Conservation (phyloP, 2,329 filamentous ascomycete genomes). For the Camillea tinctor region DNA sequence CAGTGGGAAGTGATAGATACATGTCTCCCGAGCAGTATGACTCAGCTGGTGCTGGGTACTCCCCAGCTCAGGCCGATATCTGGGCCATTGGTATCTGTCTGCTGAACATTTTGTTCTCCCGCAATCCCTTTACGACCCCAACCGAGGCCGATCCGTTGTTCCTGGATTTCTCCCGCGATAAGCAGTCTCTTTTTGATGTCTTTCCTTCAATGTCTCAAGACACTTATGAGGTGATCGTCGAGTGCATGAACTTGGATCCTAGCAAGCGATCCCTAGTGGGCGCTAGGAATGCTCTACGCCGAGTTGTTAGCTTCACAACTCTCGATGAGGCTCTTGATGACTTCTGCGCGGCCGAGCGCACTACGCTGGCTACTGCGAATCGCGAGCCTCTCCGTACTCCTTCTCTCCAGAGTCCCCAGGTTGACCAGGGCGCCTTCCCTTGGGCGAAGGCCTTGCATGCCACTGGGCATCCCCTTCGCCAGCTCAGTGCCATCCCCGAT, state of each 20-base stretch:
- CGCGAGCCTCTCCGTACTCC: conserved; percentile 94
- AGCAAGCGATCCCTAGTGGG: conserved; percentile 79
- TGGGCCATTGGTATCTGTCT: conserved; percentile 98
- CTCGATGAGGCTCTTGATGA: conserved; percentile 90
- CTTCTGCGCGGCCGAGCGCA: conserved; percentile 81
- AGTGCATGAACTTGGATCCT: conserved; percentile 90
- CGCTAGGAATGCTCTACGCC: conserved; percentile 74
- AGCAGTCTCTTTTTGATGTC: conserved; percentile 94
- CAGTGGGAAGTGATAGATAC: conserved; percentile 95
- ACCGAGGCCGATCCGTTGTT: conserved; percentile 90
- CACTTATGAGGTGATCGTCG: conserved; percentile 87
- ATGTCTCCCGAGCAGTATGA: conserved; percentile 99
- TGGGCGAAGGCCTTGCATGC: conserved; percentile 90
- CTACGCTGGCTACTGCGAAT: conserved; percentile 79
- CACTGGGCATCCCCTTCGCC: conserved; percentile 69
- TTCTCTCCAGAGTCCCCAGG: conserved; percentile 82
- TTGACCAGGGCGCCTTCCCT: conserved; percentile 83
- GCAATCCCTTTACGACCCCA: conserved; percentile 92
- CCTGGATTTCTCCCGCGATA: conserved; percentile 88
- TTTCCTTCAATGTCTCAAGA: conserved; percentile 99
- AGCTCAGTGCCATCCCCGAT: conserved; percentile 83
- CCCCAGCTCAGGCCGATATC: conserved; percentile 87
- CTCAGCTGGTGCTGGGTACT: conserved; percentile 82
- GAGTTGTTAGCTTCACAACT: conserved; percentile 87
- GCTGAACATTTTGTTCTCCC: conserved; percentile 92